phyloP scores from a whole-genome alignment of 2,329 filamentous ascomycete genomes.

The Elsinoe ampelina region DNA sequence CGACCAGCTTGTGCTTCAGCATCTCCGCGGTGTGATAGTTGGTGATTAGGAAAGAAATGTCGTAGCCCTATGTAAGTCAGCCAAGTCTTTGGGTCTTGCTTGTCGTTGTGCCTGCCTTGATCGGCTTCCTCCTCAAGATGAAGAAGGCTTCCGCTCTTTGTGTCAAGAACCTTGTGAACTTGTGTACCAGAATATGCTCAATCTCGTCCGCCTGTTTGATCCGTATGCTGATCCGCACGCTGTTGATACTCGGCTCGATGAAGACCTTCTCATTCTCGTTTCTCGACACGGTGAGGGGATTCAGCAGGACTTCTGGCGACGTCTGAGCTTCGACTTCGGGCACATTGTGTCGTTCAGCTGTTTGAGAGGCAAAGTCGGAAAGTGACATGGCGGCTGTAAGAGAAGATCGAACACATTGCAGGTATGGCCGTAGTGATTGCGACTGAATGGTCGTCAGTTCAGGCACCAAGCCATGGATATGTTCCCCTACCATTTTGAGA shows the following conservation, averaged over 20 bases:
- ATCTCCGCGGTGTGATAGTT: slow-evolving; percentile 99
- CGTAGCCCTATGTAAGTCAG: slow-evolving; percentile 63
- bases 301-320: slow-evolving; percentile 87
- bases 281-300: slow-evolving; percentile 78
- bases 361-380: slow-evolving; percentile 96
- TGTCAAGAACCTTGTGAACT: slow-evolving; percentile 93
- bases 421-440: slow-evolving; percentile 92
- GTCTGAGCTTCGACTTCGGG: slow-evolving; percentile 91
- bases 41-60: slow-evolving; percentile 97
- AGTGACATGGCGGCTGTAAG: slow-evolving; percentile 87
- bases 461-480: neutral
- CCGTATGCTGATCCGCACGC: slow-evolving; percentile 91
- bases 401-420: slow-evolving; percentile 90
- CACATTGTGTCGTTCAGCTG: slow-evolving; percentile 93
- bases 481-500: neutral
- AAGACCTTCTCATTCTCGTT: slow-evolving; percentile 97
- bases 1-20: slow-evolving; percentile 97
- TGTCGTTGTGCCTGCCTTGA: slow-evolving; percentile 55
- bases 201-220: slow-evolving; percentile 99
- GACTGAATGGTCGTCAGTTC: slow-evolving; percentile 46
- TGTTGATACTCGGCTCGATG: slow-evolving; percentile 95
- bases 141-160: slow-evolving; percentile 96
- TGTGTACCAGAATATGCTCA: slow-evolving; percentile 94
- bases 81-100: neutral
- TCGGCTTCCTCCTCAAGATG: slow-evolving; percentile 86